phyloP scores from a whole-genome alignment of 768 basidiomycete species.

The Hemileccinum rubropunctum region DNA sequence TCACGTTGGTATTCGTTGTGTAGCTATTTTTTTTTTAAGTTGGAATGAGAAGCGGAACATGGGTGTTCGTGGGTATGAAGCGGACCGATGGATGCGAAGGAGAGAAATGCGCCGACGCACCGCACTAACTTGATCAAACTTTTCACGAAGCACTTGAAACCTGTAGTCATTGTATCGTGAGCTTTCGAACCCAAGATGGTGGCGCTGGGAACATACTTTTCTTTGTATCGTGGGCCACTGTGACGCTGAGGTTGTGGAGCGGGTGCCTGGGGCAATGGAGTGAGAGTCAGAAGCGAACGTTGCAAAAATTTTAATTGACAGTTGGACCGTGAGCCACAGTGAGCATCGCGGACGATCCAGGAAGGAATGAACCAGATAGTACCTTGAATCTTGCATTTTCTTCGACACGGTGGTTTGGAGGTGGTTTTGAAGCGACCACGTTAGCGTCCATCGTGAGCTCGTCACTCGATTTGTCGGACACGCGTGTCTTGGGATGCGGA shows the following conservation, averaged over 20 bases:
- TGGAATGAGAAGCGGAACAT: neutral
- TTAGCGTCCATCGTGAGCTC: slow-evolving; percentile 14
- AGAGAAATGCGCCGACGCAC: slow-evolving; percentile 16
- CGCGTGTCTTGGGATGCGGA: neutral
- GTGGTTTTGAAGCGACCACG: slow-evolving; percentile 10
- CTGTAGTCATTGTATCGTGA: slow-evolving; percentile 7
- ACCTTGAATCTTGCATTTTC: slow-evolving; percentile 28
- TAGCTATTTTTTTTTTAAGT: slow-evolving; percentile 6
- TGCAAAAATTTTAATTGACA: no score
- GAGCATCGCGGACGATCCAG: neutral
- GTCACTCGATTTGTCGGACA: neutral
- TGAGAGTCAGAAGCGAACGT: no score
- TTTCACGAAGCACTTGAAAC: slow-evolving; percentile 32
- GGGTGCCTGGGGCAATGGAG: slow-evolving; percentile 8
- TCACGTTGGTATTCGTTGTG: slow-evolving; percentile 28
- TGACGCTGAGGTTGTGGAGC: slow-evolving; percentile 8
- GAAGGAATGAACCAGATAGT: neutral
- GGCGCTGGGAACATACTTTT: slow-evolving; percentile 23
- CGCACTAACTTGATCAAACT: slow-evolving; percentile 31
- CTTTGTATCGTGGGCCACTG: slow-evolving; percentile 28
- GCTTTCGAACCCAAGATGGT: neutral
- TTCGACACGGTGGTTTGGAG: slow-evolving; percentile 10
- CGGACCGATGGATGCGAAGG: neutral
- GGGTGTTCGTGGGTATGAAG: neutral
- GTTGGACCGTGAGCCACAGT: neutral